Conservation (phyloP, 352 stramenopile genomes). For the Plasmopara halstedii region DNA sequence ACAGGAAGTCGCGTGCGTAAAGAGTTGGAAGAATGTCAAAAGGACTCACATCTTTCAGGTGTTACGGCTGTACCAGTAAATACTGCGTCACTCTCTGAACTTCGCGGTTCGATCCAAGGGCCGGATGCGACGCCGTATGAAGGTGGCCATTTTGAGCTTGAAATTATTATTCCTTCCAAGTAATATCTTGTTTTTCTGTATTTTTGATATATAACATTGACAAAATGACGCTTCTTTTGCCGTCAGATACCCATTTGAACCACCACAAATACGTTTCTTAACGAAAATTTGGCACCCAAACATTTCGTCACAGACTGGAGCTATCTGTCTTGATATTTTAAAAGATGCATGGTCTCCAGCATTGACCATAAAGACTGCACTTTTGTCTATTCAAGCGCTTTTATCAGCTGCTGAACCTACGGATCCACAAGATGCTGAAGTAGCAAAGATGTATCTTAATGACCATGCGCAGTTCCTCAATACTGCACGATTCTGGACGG, state of each 20-base stretch:
- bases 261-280: slow-evolving; percentile 90
- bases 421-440: slow-evolving; percentile 92
- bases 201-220: not conserved
- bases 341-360: slow-evolving; percentile 96
- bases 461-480: slow-evolving; percentile 89
- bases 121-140: slow-evolving; percentile 83
- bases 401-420: slow-evolving; percentile 91
- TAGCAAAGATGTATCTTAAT: slow-evolving; percentile 94
- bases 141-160: slow-evolving; percentile 84
- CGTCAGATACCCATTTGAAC: slow-evolving; percentile 90
- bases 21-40: slow-evolving; percentile 84
- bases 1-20: slow-evolving; percentile 71
- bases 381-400: slow-evolving; percentile 93
- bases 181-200: slow-evolving; percentile 26
- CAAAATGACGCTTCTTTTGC: not conserved
- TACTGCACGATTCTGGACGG: slow-evolving; percentile 95
- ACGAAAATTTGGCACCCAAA: slow-evolving; percentile 98
- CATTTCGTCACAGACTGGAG: slow-evolving; percentile 95
- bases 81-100: slow-evolving; percentile 20
- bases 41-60: slow-evolving; percentile 72
- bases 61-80: slow-evolving; percentile 50
- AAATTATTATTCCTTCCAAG: slow-evolving; percentile 92
- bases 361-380: slow-evolving; percentile 95
- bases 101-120: slow-evolving; percentile 56
- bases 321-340: slow-evolving; percentile 97